Percentiles rank a stretch among this genome's conserved stretches.
Evolutionary conservation across 1,284 basidiomycete genomes (phyloP).

Genomic region (Athelia sp.): DNA sequence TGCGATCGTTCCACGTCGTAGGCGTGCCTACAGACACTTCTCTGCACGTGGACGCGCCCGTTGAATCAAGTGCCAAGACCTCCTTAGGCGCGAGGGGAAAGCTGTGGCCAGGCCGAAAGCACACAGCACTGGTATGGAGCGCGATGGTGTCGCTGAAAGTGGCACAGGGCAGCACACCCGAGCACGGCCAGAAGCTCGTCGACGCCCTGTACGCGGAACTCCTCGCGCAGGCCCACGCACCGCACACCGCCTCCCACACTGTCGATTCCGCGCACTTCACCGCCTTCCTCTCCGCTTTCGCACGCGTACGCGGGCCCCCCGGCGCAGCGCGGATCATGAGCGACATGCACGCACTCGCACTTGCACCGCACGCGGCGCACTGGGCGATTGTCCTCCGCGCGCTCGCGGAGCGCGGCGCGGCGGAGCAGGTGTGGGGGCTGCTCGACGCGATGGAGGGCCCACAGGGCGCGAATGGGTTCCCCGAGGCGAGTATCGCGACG

Average conservation of each 20-base stretch:
- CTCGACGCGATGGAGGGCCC: background rate
- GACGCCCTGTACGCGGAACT: slow-evolving; percentile 24
- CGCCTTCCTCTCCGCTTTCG: background rate
- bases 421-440: background rate
- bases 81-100: slow-evolving; percentile 11
- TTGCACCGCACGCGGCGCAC: background rate
- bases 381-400: background rate
- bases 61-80: background rate
- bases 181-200: slow-evolving; percentile 6
- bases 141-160: slow-evolving; percentile 14
- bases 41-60: background rate
- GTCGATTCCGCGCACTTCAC: background rate
- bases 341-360: background rate
- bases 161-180: too few relatives aligned
- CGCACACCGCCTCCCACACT: background rate
- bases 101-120: slow-evolving; percentile 25
- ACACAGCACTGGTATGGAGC: slow-evolving; percentile 35
- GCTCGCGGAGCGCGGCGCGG: background rate
- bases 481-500: background rate
- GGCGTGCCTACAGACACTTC: background rate
- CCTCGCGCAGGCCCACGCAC: background rate
- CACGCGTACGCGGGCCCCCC: background rate
- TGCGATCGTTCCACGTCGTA: background rate
- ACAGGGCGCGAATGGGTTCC: background rate
- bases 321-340: background rate